Conservation (phyloP, 2,329 filamentous ascomycete genomes). For the Helminthosporium solani region DNA sequence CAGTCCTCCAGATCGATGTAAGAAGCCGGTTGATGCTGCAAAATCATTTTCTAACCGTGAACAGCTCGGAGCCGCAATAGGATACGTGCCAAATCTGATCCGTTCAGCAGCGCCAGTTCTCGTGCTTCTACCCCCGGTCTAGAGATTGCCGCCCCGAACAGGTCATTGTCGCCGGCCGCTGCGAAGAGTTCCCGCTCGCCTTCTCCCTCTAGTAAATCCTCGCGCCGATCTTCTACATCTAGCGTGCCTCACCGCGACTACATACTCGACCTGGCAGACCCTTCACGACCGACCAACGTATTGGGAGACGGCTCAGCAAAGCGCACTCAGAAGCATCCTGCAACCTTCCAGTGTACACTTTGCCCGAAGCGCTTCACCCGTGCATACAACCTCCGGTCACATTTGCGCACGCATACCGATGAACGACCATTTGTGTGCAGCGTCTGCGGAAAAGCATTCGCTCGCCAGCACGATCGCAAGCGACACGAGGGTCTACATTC, state of each 20-base stretch:
- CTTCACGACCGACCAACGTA: constrained; percentile 67
- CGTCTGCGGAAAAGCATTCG: constrained; percentile 95
- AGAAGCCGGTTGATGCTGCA: constrained; percentile 38
- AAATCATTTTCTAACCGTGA: constrained; percentile 17
- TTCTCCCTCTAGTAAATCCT: constrained; percentile 50
- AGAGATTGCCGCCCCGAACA: constrained; percentile 28
- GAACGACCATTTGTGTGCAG: constrained; percentile 97
- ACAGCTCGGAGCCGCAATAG: constrained; percentile 57
- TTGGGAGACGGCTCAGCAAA: constrained; percentile 55
- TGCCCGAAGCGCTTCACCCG: constrained; percentile 96
- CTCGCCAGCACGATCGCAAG: constrained; percentile 94
- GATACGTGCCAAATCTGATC: constrained; percentile 62
- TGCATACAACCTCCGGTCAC: constrained; percentile 93
- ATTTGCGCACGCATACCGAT: constrained; percentile 93
- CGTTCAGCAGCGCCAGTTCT: constrained; percentile 52
- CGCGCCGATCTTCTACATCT: constrained; percentile 53
- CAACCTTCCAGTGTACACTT: constrained; percentile 90
- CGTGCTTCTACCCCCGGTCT: constrained; percentile 46
- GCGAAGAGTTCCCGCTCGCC: constrained; percentile 48
- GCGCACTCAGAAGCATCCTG: constrained; percentile 94
- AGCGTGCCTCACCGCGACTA: constrained; percentile 65
- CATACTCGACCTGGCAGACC: constrained; percentile 88
- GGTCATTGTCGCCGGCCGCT: constrained; percentile 47
- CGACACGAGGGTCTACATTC: constrained; percentile 94
- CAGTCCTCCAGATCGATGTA: constrained; percentile 71